phyloP scores from a whole-genome alignment of 2,329 filamentous ascomycete genomes.

The Aspergillus fijiensis region DNA sequence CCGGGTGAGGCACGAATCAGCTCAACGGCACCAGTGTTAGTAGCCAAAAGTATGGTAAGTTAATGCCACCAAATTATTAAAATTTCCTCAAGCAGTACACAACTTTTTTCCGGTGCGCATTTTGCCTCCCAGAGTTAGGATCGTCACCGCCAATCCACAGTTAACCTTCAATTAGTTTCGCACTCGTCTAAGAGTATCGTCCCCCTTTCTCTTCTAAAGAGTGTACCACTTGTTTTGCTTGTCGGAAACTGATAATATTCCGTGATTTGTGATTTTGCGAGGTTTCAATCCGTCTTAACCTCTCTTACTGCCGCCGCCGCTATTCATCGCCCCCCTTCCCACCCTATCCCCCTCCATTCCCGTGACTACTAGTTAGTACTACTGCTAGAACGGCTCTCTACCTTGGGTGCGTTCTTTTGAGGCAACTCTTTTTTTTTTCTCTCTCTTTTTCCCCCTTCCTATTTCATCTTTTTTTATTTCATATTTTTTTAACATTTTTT shows the following conservation, averaged over 20 bases:
- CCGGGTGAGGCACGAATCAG: slow-evolving; percentile 24
- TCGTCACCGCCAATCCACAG: slow-evolving; percentile 24
- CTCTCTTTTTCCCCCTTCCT: slow-evolving; percentile 6
- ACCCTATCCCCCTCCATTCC: slow-evolving; percentile 24
- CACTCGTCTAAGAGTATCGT: slow-evolving; percentile 10
- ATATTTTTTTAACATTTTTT: slow-evolving; percentile 11
- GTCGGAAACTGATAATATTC: slow-evolving; percentile 12
- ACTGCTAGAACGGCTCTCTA: slow-evolving; percentile 13
- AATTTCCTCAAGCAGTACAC: slow-evolving; percentile 16
- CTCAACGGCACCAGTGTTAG: slow-evolving; percentile 19
- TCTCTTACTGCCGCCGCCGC: slow-evolving; percentile 18
- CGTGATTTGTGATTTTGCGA: slow-evolving; percentile 6
- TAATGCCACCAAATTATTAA: slow-evolving; percentile 3
- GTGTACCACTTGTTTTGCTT: slow-evolving; percentile 6
- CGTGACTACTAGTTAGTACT: slow-evolving; percentile 15
- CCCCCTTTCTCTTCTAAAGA: slow-evolving; percentile 8
- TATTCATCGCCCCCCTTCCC: slow-evolving; percentile 19
- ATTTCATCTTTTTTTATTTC: slow-evolving; percentile 14
- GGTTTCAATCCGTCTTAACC: slow-evolving; percentile 13
- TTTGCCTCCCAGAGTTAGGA: slow-evolving; percentile 26
- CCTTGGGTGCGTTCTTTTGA: slow-evolving; percentile 21
- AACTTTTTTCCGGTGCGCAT: slow-evolving; percentile 8
- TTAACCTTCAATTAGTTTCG: slow-evolving; percentile 17
- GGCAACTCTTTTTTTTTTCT: slow-evolving; percentile 10
- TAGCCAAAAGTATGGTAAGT: neutral